Conservation (phyloP, 2,329 filamentous ascomycete genomes). For the Cladosporium sp. region DNA sequence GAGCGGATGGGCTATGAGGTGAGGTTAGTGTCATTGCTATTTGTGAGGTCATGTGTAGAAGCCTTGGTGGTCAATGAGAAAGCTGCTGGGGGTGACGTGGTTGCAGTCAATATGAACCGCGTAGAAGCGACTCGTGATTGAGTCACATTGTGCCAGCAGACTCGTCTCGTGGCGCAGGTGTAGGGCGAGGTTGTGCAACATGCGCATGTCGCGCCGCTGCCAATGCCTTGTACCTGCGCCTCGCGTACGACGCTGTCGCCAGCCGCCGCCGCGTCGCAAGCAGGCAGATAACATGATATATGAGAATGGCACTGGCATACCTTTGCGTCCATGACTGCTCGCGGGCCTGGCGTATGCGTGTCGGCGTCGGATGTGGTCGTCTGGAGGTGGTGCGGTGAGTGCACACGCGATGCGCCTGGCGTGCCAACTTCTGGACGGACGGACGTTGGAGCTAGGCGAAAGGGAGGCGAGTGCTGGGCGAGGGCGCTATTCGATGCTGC, state of each 20-base stretch:
- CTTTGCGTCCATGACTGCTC: conserved; percentile 42
- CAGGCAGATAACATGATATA: background rate
- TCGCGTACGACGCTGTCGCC: background rate
- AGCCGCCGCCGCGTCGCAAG: background rate
- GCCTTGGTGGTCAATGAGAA: background rate
- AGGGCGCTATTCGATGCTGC: background rate
- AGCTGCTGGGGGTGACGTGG: conserved; percentile 3
- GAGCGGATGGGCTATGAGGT: conserved; percentile 64
- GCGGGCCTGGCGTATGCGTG: background rate
- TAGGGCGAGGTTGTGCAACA: conserved; percentile 22
- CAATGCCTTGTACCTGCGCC: background rate
- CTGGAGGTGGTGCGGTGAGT: conserved; percentile 7
- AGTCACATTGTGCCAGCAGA: background rate
- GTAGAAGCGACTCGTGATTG: background rate
- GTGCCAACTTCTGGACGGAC: conserved; percentile 3
- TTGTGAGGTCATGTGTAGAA: conserved; percentile 19
- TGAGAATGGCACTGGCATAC: conserved; percentile 27
- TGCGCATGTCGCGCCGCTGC: background rate
- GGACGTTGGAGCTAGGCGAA: conserved; percentile 10
- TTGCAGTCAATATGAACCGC: conserved; percentile 9
- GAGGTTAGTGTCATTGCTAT: conserved; percentile 22
- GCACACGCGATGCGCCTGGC: conserved; percentile 8
- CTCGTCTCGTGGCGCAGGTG: conserved; percentile 5
- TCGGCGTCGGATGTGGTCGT: background rate
- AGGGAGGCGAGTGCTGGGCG: conserved; percentile 9